phyloP scores from a whole-genome alignment of 306 rosid species.

The Senna tora region DNA sequence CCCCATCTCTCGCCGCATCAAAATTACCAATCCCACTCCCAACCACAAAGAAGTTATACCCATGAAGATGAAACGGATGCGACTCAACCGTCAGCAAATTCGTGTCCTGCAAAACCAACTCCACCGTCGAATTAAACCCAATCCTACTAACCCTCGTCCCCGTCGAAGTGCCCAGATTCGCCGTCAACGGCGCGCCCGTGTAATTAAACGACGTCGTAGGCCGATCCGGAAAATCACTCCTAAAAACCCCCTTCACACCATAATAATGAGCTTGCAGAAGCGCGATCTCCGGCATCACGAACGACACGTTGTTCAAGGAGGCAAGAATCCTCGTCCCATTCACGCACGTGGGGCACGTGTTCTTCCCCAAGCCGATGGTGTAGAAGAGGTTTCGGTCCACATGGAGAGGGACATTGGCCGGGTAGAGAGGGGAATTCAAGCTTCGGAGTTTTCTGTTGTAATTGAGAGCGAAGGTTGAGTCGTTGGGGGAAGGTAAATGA shows the following conservation, averaged over 20 bases:
- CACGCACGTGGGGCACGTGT: conserved; percentile 65
- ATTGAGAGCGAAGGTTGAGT: conserved; percentile 57
- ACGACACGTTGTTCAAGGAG: conserved; percentile 78
- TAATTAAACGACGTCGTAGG: conserved; percentile 70
- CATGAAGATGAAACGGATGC: conserved; percentile 83
- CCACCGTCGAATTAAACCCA: conserved; percentile 70
- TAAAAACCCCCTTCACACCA: conserved; percentile 63
- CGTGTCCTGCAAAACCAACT: conserved; percentile 74
- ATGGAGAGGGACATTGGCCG: conserved; percentile 78
- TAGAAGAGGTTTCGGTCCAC: conserved; percentile 71
- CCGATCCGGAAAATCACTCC: conserved; percentile 72
- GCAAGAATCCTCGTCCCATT: conserved; percentile 77
- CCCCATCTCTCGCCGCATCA: conserved; percentile 72
- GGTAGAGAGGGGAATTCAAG: conserved; percentile 60
- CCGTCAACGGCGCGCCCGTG: conserved; percentile 66
- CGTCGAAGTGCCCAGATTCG: conserved; percentile 56
- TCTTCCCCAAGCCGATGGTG: conserved; percentile 69
- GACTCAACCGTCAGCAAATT: conserved; percentile 72
- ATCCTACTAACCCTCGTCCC: conserved; percentile 75
- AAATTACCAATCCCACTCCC: conserved; percentile 81
- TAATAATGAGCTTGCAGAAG: conserved; percentile 88
- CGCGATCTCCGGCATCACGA: conserved; percentile 70
- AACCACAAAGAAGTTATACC: conserved; percentile 67
- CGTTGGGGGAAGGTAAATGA: conserved; percentile 60
- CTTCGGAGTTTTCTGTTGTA: conserved; percentile 65